Evolutionary conservation across 2,329 filamentous ascomycete species (phyloP), one percentile per base, ranked within the genome.

Genomic region (Cercospora sp.): DNA sequence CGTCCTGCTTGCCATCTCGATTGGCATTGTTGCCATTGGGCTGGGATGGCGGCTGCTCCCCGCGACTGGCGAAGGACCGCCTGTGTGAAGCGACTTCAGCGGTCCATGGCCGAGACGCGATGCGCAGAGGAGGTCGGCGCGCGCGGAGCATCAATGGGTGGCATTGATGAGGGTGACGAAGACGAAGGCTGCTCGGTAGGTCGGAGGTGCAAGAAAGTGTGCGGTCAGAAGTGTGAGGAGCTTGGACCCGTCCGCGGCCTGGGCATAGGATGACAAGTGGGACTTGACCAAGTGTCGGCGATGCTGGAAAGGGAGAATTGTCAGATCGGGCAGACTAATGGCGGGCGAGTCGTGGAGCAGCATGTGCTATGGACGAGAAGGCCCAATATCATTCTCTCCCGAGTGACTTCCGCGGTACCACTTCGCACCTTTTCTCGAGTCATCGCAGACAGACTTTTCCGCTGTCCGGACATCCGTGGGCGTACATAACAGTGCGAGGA

Each of bases 121-220:
- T 66, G 67, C 71, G 71, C 68, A 59, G 60, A 62, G 61, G 43
- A 49, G 63, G 57, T 59, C 62, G 65, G 43, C 68, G 72, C 71
- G 68, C 67, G 60, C 58, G 69, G 65, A 73, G 71, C 73, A 74
- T 74, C 72, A 74, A 74, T 69, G 37, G 63, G n/a, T 65, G 55
- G 66, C 68, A 68, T 68, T 55, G 65, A 70, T 53, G 37, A 37
- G 53, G 37, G 57, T 64, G 57, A 30, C 6, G 10, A 45, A 10
- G 16, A 12, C 28, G 49, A 24, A 16, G 12, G 12, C 3, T n/a
- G 21, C 12, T 28, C 21, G 28, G 21, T 28, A 30, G 1, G 3
- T 58, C 37, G 16, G 40, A 53, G 26, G 30, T 28, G 37, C 34
- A 28, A 61, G 32, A 49, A 30, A 58, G 53, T 18, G 45, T 51